phyloP scores from a whole-genome alignment of 352 stramenopile genomes.

The Thraustochytrium striatum region DNA sequence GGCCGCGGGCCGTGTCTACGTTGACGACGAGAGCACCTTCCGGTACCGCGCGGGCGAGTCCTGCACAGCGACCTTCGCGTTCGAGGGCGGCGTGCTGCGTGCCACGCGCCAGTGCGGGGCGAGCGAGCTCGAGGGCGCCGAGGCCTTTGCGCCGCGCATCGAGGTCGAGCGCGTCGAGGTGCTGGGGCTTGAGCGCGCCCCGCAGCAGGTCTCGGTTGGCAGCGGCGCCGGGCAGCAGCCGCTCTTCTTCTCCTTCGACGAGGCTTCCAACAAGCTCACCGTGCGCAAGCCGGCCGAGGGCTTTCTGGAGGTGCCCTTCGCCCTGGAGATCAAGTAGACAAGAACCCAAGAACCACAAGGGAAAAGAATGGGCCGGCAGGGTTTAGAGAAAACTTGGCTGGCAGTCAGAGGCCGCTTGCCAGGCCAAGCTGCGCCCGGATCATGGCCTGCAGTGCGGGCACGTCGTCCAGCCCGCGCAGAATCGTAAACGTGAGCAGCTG shows the following conservation, averaged over 20 bases:
- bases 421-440: background rate
- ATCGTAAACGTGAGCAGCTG: slow-evolving; percentile 55
- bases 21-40: slow-evolving; percentile 92
- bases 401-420: too few species aligned
- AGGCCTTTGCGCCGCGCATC: slow-evolving; percentile 60
- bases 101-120: slow-evolving; percentile 5
- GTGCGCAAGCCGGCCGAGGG: slow-evolving; percentile 68
- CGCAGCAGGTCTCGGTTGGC: slow-evolving; percentile 59
- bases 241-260: slow-evolving; percentile 70
- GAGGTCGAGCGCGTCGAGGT: slow-evolving; percentile 79
- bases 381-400: too few species aligned
- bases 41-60: slow-evolving; percentile 58
- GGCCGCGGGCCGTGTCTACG: slow-evolving; percentile 83
- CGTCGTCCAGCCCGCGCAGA: slow-evolving; percentile 23
- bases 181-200: slow-evolving; percentile 56
- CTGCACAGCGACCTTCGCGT: slow-evolving; percentile 61
- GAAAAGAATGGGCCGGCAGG: too few species aligned
- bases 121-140: slow-evolving; percentile 43
- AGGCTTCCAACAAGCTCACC: slow-evolving; percentile 62
- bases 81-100: slow-evolving; percentile 54
- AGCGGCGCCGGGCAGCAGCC: slow-evolving; percentile 58
- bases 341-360: background rate
- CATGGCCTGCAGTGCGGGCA: slow-evolving; percentile 29
- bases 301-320: slow-evolving; percentile 11
- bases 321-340: background rate